Percentiles rank a stretch among this genome's conserved stretches.
Conservation (phyloP, 306 rosid genomes). For the Mucuna pruriens region DNA sequence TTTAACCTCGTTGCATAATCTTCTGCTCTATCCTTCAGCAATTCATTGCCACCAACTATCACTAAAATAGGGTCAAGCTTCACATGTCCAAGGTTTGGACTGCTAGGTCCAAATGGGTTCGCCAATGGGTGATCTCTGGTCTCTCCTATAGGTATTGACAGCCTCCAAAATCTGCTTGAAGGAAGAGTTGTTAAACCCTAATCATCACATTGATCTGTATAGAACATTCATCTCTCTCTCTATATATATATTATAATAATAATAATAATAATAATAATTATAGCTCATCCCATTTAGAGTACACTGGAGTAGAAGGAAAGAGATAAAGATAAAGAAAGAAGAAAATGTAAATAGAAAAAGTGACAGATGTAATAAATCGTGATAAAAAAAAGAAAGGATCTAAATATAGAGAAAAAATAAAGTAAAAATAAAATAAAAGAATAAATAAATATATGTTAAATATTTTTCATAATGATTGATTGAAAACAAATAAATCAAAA, state of each 20-base stretch:
- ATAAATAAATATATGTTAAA: too few relatives aligned
- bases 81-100: constrained; percentile 53
- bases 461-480: neutral
- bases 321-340: neutral
- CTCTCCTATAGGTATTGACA: constrained; percentile 63
- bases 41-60: constrained; percentile 66
- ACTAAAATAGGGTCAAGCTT: constrained; percentile 66
- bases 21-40: constrained; percentile 69
- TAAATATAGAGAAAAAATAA: too few relatives aligned
- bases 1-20: constrained; percentile 56
- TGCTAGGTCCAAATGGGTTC: constrained; percentile 73
- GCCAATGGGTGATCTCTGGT: constrained; percentile 78
- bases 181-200: neutral
- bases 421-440: too few relatives aligned
- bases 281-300: too few relatives aligned
- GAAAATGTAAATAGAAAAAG: neutral
- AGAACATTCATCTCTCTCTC: too few relatives aligned
- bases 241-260: too few relatives aligned
- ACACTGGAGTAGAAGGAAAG: too few relatives aligned
- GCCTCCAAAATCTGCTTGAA: constrained; percentile 75
- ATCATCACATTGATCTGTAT: neutral
- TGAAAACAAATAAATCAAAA: neutral
- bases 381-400: too few relatives aligned
- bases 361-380: neutral
- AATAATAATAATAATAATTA: too few relatives aligned